Evolutionary conservation across 2,329 filamentous ascomycete species (phyloP).

Genomic region (Fusarium protoensiforme): DNA sequence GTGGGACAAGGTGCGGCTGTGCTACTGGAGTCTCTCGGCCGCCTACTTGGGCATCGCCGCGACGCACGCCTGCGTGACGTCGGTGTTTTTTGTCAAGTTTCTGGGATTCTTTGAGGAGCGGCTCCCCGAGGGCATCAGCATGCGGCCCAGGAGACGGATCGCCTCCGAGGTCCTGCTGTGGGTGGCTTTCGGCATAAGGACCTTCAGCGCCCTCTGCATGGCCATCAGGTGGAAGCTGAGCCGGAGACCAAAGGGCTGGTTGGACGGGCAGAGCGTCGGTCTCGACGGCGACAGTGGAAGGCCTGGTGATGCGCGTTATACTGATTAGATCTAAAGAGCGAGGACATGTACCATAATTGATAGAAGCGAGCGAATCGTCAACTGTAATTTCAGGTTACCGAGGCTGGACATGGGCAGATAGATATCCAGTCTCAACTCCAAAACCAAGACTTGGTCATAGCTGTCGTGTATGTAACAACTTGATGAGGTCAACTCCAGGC

Average conservation of each 20-base stretch:
- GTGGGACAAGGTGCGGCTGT: slow-evolving; percentile 41
- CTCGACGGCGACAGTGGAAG: slow-evolving; percentile 17
- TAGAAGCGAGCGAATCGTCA: background rate
- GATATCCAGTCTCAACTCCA: background rate
- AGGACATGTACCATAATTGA: background rate
- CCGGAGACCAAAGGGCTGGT: slow-evolving; percentile 39
- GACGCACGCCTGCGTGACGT: slow-evolving; percentile 25
- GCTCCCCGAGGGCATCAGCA: slow-evolving; percentile 39
- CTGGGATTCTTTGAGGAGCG: slow-evolving; percentile 32
- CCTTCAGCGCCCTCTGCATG: slow-evolving; percentile 35
- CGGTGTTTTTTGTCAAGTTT: slow-evolving; percentile 31
- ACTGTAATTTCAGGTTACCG: background rate
- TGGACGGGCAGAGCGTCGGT: slow-evolving; percentile 34
- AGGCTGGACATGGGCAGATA: background rate
- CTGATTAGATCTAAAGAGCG: slow-evolving; percentile 20
- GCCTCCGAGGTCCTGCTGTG: slow-evolving; percentile 32
- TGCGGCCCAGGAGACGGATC: slow-evolving; percentile 30
- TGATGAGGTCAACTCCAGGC: background rate
- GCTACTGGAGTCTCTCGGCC: slow-evolving; percentile 38
- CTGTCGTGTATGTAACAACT: background rate
- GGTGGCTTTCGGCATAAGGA: slow-evolving; percentile 32
- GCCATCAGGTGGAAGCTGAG: slow-evolving; percentile 38
- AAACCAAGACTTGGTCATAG: background rate
- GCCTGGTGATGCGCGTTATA: slow-evolving; percentile 21
- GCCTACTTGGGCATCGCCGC: slow-evolving; percentile 34